Conservation (phyloP, 2,329 filamentous ascomycete species). For the Alternaria solani region DNA sequence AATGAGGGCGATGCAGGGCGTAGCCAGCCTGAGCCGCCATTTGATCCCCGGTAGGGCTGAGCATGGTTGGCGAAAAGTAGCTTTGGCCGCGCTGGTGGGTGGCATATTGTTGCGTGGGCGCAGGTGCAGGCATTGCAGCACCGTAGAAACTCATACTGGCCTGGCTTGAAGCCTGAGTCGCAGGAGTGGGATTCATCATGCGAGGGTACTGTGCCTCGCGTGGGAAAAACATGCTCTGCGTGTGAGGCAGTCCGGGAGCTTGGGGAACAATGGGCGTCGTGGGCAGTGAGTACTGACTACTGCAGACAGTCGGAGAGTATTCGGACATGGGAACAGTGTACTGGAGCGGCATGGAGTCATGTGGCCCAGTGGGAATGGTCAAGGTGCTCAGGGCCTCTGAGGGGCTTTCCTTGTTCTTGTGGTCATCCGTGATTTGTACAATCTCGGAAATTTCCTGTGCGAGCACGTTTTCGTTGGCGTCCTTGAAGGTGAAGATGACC, state of each 20-base stretch:
- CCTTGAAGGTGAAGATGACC: conserved; percentile 94
- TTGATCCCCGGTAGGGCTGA: conserved; percentile 33
- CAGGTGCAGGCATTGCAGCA: conserved; percentile 15
- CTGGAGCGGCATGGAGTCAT: conserved; percentile 26
- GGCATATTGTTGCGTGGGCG: conserved; percentile 21
- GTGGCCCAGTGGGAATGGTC: conserved; percentile 23
- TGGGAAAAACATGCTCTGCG: conserved; percentile 30
- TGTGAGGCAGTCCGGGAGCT: conserved; percentile 30
- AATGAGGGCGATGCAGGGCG: conserved; percentile 35
- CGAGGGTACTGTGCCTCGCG: conserved; percentile 25
- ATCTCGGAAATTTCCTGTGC: conserved; percentile 78
- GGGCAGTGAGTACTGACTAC: conserved; percentile 37
- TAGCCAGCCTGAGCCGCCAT: conserved; percentile 23
- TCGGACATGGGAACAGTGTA: conserved; percentile 30
- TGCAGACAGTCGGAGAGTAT: conserved; percentile 32
- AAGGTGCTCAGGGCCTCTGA: conserved; percentile 31
- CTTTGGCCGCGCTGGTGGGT: conserved; percentile 32
- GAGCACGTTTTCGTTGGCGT: conserved; percentile 76
- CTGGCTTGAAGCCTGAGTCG: conserved; percentile 21
- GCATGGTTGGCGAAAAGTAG: conserved; percentile 30
- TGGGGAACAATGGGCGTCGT: conserved; percentile 34
- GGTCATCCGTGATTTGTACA: conserved; percentile 98
- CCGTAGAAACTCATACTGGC: conserved; percentile 20
- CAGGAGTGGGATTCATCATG: conserved; percentile 16
- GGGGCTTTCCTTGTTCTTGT: conserved; percentile 70